Conservation (phyloP, 2,329 filamentous ascomycete species). For the Trichophyton verrucosum region DNA sequence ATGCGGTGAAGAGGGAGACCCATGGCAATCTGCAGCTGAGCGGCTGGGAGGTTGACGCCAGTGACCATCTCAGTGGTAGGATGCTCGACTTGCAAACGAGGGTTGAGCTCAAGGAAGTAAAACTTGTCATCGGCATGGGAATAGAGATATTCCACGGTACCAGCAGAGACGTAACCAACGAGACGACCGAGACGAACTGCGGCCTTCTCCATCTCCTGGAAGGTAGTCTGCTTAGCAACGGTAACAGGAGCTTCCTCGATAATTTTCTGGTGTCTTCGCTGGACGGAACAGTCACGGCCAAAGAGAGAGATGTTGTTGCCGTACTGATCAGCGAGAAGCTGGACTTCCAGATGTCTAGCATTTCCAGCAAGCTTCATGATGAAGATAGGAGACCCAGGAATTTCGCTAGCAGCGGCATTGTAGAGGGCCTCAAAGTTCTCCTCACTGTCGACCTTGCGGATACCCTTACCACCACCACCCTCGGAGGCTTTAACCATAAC, state of each 20-base stretch:
- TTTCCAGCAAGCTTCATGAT: constrained; percentile 99
- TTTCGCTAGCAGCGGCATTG: constrained; percentile 92
- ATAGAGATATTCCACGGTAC: constrained; percentile 98
- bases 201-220: constrained; percentile 92
- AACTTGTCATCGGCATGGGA: constrained; percentile 97
- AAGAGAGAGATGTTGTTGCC: constrained; percentile 99
- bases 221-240: constrained; percentile 77
- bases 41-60: constrained; percentile 91
- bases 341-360: constrained; percentile 91
- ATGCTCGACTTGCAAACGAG: constrained; percentile 98
- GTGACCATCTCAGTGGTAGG: constrained; percentile 99
- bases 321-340: constrained; percentile 95
- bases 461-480: constrained; percentile 97
- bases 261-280: constrained; percentile 98
- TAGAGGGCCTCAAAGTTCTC: constrained; percentile 78
- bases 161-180: constrained; percentile 95
- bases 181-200: constrained; percentile 86
- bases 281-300: constrained; percentile 95
- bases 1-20: constrained; percentile 92
- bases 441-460: constrained; percentile 81
- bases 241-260: constrained; percentile 98
- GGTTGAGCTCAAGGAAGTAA: constrained; percentile 98
- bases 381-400: constrained; percentile 97
- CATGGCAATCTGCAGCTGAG: constrained; percentile 98
- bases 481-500: constrained; percentile 99